A percentile compares a stretch with the other conserved stretches of the same genome.
These are phyloP conservation scores for Leptosphaerulina australis DNA, from an alignment of 2,329 filamentous ascomycete species.

Conservation along the genomic window DNA sequence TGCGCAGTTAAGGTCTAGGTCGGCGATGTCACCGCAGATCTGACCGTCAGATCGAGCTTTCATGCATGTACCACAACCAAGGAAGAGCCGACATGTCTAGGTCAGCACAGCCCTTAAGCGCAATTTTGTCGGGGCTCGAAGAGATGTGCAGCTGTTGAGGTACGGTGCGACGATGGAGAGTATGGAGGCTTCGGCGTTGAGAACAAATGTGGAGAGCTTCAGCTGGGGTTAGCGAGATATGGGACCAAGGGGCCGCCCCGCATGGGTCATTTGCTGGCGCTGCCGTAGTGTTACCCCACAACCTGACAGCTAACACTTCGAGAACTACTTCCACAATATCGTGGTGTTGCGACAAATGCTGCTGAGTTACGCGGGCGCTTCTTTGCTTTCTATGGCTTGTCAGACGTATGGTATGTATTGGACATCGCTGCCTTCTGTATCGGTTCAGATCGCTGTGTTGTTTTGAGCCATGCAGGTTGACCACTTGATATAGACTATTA, in stretches of 20 bases:
- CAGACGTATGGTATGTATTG: not conserved
- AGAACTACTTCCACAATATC: not conserved
- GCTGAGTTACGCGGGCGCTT: not conserved
- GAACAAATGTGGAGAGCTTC: not conserved
- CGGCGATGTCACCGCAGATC: not conserved
- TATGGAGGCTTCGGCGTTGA: slow-evolving; percentile 8
- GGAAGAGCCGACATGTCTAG: slow-evolving; percentile 5
- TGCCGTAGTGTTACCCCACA: not conserved
- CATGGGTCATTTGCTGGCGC: not conserved
- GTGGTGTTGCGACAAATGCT: not conserved
- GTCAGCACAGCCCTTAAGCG: slow-evolving; percentile 2
- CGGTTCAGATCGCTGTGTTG: slow-evolving; percentile 2
- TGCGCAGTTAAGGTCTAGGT: slow-evolving; percentile 2
- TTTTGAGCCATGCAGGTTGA: too few species aligned
- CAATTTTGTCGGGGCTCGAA: slow-evolving; percentile 1
- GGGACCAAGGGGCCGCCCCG: not conserved
- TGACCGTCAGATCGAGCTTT: not conserved
- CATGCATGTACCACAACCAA: slow-evolving; percentile 1
- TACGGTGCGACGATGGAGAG: not conserved
- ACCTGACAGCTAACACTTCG: not conserved
- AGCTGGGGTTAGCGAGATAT: slow-evolving; percentile 12
- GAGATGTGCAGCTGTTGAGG: slow-evolving; percentile 4
- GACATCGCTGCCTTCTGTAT: not conserved
- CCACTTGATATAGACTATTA: too few species aligned
- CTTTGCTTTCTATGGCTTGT: not conserved